phyloP scores from a whole-genome alignment of 805 yeast species.

The Spathaspora arborariae region DNA sequence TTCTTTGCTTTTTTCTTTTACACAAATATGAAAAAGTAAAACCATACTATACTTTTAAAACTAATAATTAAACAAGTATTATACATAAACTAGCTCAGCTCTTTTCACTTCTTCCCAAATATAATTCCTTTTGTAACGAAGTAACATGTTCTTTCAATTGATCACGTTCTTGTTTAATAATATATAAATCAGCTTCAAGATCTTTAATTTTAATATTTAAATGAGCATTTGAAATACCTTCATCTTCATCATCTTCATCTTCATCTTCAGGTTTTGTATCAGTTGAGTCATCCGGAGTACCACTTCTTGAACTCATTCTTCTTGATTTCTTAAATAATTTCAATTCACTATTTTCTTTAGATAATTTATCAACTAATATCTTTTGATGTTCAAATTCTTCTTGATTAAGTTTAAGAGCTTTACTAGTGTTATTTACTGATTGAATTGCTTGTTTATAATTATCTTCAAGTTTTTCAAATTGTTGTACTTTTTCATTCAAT shows the following conservation, averaged over 20 bases:
- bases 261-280: conserved; percentile 19
- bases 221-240: conserved; percentile 44
- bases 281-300: conserved; percentile 17
- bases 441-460: conserved; percentile 70
- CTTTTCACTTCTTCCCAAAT: conserved; percentile 14
- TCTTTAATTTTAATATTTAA: conserved; percentile 76
- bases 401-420: conserved; percentile 71
- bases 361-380: conserved; percentile 50
- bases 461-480: conserved; percentile 46
- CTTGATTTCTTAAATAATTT: conserved; percentile 47
- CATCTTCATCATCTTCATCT: conserved; percentile 23
- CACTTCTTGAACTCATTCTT: conserved; percentile 28
- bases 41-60: background rate
- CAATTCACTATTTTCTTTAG: conserved; percentile 67
- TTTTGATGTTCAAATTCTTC: conserved; percentile 63
- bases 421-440: conserved; percentile 69
- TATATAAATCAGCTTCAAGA: conserved; percentile 77
- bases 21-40: background rate
- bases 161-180: conserved; percentile 80
- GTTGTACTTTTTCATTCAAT: conserved; percentile 23
- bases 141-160: conserved; percentile 62
- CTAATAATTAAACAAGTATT: background rate
- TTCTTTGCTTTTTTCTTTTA: no score
- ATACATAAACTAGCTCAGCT: background rate
- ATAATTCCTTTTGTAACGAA: conserved; percentile 55